Evolutionary conservation across 2,329 filamentous ascomycete genomes (phyloP), one percentile per base, ranked within the genome.

Genomic region (Phyllosticta citriasiana): DNA sequence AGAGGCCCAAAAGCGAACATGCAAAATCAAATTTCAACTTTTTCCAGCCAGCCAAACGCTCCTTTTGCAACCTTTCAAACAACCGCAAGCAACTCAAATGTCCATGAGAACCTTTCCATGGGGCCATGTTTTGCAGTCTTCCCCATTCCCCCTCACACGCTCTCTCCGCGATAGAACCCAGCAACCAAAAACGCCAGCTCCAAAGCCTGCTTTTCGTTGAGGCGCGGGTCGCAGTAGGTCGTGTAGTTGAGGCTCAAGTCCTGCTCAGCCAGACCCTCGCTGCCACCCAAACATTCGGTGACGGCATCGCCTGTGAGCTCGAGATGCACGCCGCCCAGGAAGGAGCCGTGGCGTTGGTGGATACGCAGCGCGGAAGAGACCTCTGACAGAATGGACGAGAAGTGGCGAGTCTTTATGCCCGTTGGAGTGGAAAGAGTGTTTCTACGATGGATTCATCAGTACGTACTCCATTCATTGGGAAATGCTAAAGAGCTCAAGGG

Each of bases 201-300:
- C 14, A 99, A 81, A 0, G 94, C 92, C 79, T 99, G 94, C 78
- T 97, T 97, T 81, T 97, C 94, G 71, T 99, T 99, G 66, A 99
- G 78, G 25, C 94, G 79, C 4, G 94, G 94, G 73, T 99, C 94
- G 73, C 94, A 99, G 79, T 93, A 97, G 47, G 88, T 96, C 4
- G 91, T 96, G 76, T 99, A 99, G 69, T 96, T 92, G 65, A 91
- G 83, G 2, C 88, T 88, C 68, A 99, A 73, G 70, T 97, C 93
- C 64, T 94, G 89, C 74, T 97, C 94, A 40, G 84, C 89, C 63
- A 97, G 77, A 0, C 88, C 89, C 71, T 91, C 90, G 65, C 90
- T 93, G 22, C 94, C 94, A 61, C 94, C 91, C 0, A 96, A 84
- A 69, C 94, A 99, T 77, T 99, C 94, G 0, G 94, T 99, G 9